Conservation (phyloP, 371 early-diverging fungal species). For the Mortierella sp. region DNA sequence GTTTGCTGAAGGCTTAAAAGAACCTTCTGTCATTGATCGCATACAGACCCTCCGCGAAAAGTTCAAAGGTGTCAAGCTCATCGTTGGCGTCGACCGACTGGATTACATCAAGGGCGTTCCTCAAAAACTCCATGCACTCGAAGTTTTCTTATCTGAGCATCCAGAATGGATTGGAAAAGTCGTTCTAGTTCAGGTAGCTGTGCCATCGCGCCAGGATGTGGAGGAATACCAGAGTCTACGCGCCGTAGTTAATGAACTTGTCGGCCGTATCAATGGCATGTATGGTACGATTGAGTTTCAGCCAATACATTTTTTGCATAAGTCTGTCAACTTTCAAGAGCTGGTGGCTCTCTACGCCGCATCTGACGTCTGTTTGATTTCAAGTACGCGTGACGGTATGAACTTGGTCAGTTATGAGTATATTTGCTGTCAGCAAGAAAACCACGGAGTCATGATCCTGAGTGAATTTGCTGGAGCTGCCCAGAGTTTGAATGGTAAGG, state of each 20-base stretch:
- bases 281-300: slow-evolving; percentile 95
- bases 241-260: slow-evolving; percentile 93
- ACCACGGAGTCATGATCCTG: slow-evolving; percentile 96
- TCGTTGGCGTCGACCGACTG: slow-evolving; percentile 99
- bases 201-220: slow-evolving; percentile 97
- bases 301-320: slow-evolving; percentile 98
- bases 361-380: slow-evolving; percentile 97
- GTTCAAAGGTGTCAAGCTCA: slow-evolving; percentile 91
- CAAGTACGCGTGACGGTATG: slow-evolving; percentile 99
- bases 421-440: slow-evolving; percentile 94
- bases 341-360: slow-evolving; percentile 96
- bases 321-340: slow-evolving; percentile 96
- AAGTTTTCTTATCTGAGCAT: slow-evolving; percentile 90
- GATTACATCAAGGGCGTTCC: slow-evolving; percentile 99
- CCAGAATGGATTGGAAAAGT: slow-evolving; percentile 96
- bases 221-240: slow-evolving; percentile 97
- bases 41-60: slow-evolving; percentile 85
- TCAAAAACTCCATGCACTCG: slow-evolving; percentile 97
- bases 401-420: slow-evolving; percentile 99
- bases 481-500: slow-evolving; percentile 92
- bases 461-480: slow-evolving; percentile 99
- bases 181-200: slow-evolving; percentile 98
- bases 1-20: slow-evolving; percentile 86
- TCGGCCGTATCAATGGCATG: slow-evolving; percentile 97
- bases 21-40: slow-evolving; percentile 75